Base-by-base conservation (phyloP, 2,329 filamentous ascomycete genomes). In the Cytospora piceae region DNA sequence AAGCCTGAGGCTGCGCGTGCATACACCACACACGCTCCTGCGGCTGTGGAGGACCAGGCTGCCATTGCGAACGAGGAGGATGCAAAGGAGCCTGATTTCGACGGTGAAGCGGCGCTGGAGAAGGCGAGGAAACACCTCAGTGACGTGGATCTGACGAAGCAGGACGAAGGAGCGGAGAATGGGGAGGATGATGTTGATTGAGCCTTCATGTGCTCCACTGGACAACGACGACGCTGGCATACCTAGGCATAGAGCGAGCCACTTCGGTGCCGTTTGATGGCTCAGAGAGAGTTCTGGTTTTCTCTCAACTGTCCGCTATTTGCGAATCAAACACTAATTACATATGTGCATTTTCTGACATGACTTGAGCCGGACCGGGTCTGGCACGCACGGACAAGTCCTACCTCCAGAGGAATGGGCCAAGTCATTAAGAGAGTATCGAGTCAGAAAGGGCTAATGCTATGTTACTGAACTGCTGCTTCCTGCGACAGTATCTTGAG, bases 1-100 rank as follows among this genome's bases (percentile, higher is more conserved):
- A 87, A 85, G 70, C 77, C 78, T 0, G 75, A 73, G 22, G 74
- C 77, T 51, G 74, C 73, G 32, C 72, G 74, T 60, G 72, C 70
- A 20, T 69, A 32, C 70, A 67, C 61, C 59, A 61, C 42, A 63
- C 66, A 6, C 58, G 68, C n/a, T 56, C 70, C 58, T 63, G 73
- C 72, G 80, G 80, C 61, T 29, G 58, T 53, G 27, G 64, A 74
- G 4, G 73, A 70, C 1, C 70, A 70, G 0, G 69, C 75, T 42
- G 63, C 29, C 32, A 63, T 73, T 11, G 70, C 71, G 4, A 66
- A 73, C 17, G 70, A 72, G 11, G 69, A 69, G 11, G 68, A 70
- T 59, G 49, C 66, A 20, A 60, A 63, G 54, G 59, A 70, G 31
- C 49, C 52, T 14, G 57, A 62, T 7, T 73, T 75, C 29, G 74